Percentiles rank a stretch among this genome's conserved stretches.
These are phyloP conservation scores for Prunus mira DNA, from an alignment of 306 rosid genomes.

Conservation along the genomic window DNA sequence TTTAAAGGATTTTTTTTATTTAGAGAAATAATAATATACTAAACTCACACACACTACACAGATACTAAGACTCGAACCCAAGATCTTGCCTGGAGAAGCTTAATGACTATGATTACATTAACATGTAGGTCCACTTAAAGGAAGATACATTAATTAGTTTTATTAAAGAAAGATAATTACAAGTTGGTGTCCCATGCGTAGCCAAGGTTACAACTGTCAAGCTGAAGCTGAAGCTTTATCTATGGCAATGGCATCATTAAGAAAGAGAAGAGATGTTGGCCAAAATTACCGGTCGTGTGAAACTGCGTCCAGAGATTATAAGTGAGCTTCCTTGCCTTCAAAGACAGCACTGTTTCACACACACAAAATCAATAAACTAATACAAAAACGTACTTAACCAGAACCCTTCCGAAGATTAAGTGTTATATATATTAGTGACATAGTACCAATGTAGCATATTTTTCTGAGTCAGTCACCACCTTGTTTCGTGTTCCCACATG, in stretches of 20 bases:
- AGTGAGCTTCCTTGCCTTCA: conserved; percentile 22
- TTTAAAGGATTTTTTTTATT: background rate
- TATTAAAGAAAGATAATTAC: background rate
- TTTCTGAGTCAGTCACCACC: background rate
- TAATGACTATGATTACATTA: background rate
- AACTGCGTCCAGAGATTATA: background rate
- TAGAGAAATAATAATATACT: no score
- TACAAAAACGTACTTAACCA: background rate
- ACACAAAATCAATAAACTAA: conserved; percentile 12
- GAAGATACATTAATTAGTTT: background rate
- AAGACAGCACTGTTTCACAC: conserved; percentile 18
- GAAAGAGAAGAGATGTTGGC: no score
- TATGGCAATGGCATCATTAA: background rate
- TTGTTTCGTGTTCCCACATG: conserved; percentile 34
- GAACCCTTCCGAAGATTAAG: background rate
- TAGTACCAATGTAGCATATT: background rate
- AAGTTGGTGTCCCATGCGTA: conserved; percentile 1
- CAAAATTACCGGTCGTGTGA: background rate
- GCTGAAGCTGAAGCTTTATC: background rate
- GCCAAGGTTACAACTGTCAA: background rate
- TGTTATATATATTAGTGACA: background rate
- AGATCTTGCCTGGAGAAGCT: no score
- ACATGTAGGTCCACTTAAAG: conserved; percentile 5
- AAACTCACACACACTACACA: no score
- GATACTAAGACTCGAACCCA: background rate